phyloP scores from a whole-genome alignment of 176 grass and related monocot genomes.

The Cocos nucifera region DNA sequence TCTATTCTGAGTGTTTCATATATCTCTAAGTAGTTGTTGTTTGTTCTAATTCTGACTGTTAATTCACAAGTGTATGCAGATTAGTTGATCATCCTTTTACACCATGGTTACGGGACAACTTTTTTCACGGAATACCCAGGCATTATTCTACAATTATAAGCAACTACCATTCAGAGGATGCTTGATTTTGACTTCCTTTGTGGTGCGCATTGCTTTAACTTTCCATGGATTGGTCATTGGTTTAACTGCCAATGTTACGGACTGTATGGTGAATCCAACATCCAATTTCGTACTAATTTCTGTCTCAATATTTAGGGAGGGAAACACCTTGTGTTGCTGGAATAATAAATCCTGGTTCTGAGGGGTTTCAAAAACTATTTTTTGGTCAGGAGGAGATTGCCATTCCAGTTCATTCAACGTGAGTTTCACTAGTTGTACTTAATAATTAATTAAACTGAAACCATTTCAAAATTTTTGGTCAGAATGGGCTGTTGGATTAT shows the following conservation, averaged over 20 bases:
- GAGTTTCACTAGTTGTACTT: not conserved
- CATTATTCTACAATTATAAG: constrained; percentile 98
- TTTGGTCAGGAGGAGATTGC: constrained; percentile 99
- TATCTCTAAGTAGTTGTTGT: too few species aligned
- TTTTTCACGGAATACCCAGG: constrained; percentile 88
- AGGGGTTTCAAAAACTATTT: constrained; percentile 97
- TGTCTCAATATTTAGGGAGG: constrained; percentile 45
- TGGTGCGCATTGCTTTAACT: constrained; percentile 38
- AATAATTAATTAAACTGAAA: too few species aligned
- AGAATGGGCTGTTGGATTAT: too few species aligned
- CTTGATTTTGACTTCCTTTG: constrained; percentile 98
- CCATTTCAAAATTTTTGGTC: too few species aligned
- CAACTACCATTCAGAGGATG: constrained; percentile 96
- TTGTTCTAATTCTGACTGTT: too few species aligned
- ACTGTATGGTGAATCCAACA: too few species aligned
- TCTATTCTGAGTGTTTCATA: too few species aligned
- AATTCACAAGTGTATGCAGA: too few species aligned
- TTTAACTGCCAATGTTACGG: too few species aligned
- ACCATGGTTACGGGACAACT: constrained; percentile 83
- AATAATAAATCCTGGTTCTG: constrained; percentile 96
- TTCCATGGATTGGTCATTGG: not conserved
- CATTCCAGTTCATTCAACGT: constrained; percentile 92
- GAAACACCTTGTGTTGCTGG: constrained; percentile 97
- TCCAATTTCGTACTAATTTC: not conserved
- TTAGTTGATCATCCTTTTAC: not conserved